Evolutionary conservation across 23 red algal genomes (phyloP), one percentile per base, ranked within the genome.

Genomic region (Chondrus crispus): DNA sequence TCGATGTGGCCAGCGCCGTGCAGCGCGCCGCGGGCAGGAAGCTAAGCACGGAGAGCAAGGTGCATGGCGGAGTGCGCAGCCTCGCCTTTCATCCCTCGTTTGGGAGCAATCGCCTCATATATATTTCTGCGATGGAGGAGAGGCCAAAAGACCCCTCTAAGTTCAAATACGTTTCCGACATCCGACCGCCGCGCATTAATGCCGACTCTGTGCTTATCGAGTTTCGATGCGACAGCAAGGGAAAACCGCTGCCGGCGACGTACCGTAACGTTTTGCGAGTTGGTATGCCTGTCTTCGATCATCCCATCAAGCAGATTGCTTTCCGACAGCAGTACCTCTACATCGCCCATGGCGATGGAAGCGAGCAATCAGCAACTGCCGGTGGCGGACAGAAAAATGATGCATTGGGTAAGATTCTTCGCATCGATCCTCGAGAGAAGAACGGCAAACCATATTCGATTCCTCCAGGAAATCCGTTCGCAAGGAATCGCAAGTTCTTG

Each of bases 261-360:
- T 87, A 87, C 72, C 57, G 83, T 39, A 29, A 70, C n/a, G 57
- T 87, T 29, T 72, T 87, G 38, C 24, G 83, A 16, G 46, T 87
- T 11, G 83, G 60, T 22, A 62, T 73, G 62, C 83, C 83, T 22
- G 66, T 70, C 12, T 49, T 73, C 45, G 83, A 87, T 72, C 83
- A 87, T 32, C 62, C 83, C 9, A 87, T 87, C 38, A 87, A 72
- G 60, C 83, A 87, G 83, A 87, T 87, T 46, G 83, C 13, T 5
- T 87, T 87, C 45, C 29, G 48, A 22, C 35, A 62, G n/a, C 37
- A 20, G 20, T 64, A 70, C 40, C 38, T 87, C 41, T 74, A 73
- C 36, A 87, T 87, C 38, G 41, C 83, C 14, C 83, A 87, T 48
- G 83, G 83, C 13, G 83, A 87, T 40, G 83, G 83, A 16, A 71